phyloP scores from a whole-genome alignment of 2,329 filamentous ascomycete species.

The Xylariaceae sp. region DNA sequence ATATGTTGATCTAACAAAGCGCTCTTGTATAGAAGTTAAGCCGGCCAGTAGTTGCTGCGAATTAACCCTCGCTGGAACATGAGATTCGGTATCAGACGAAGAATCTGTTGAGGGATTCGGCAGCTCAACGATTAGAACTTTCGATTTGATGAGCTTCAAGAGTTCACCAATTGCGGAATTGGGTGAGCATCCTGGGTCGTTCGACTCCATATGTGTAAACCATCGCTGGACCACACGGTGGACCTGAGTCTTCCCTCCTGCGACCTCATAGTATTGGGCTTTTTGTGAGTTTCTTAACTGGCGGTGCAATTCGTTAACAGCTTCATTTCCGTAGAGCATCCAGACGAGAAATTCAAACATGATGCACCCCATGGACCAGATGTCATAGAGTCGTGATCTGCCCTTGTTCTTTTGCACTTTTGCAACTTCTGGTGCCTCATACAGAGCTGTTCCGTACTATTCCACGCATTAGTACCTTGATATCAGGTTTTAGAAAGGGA shows the following conservation, averaged over 20 bases:
- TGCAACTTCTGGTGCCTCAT: slow-evolving; percentile 6
- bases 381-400: slow-evolving; percentile 21
- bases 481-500: neutral
- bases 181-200: slow-evolving; percentile 6
- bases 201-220: slow-evolving; percentile 2
- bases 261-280: slow-evolving; percentile 3
- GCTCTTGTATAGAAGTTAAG: too few relatives aligned
- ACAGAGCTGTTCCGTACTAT: slow-evolving; percentile 1
- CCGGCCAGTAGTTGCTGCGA: too few relatives aligned
- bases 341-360: slow-evolving; percentile 24
- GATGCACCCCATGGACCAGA: slow-evolving; percentile 27
- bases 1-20: too few relatives aligned
- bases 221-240: slow-evolving; percentile 1
- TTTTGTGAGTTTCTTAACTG: neutral
- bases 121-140: slow-evolving; percentile 4
- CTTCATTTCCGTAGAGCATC: slow-evolving; percentile 11
- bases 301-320: neutral
- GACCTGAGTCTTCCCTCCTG: neutral
- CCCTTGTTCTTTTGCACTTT: neutral
- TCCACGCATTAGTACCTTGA: neutral
- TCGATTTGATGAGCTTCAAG: slow-evolving; percentile 2
- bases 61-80: too few relatives aligned
- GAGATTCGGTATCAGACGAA: too few relatives aligned
- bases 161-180: slow-evolving; percentile 5
- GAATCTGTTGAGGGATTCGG: too few relatives aligned